Evolutionary conservation across 1,139 yeast genomes (phyloP).

Genomic region (Candida buenavistaensis): DNA sequence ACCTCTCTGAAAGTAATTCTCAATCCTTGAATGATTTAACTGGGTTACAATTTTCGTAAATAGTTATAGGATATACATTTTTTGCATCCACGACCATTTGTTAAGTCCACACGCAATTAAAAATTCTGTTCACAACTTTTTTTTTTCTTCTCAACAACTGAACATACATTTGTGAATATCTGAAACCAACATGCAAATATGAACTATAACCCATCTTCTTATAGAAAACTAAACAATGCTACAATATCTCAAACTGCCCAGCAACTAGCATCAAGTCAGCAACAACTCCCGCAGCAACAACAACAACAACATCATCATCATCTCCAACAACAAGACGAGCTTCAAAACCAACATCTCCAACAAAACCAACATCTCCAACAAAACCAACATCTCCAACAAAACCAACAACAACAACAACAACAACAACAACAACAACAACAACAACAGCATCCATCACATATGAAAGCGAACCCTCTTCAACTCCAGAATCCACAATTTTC

Average conservation of each 20-base stretch:
- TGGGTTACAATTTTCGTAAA: conserved; percentile 12
- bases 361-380: neutral
- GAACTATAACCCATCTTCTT: conserved; percentile 12
- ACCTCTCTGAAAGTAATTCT: conserved; percentile 5
- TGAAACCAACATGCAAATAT: conserved; percentile 3
- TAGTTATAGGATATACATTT: neutral
- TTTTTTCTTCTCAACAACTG: neutral
- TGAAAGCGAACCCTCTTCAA: conserved; percentile 1
- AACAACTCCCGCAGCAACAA: conserved; percentile 4
- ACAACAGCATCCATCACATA: conserved; percentile 5
- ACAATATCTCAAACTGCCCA: conserved; percentile 2
- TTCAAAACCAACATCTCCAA: neutral
- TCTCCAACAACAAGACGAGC: conserved; percentile 7
- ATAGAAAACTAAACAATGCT: conserved; percentile 10
- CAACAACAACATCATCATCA: conserved; percentile 9
- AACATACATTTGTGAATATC: neutral
- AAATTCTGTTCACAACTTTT: too few relatives aligned
- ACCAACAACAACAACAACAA: conserved; percentile 6
- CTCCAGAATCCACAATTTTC: conserved; percentile 3
- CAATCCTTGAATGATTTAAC: conserved; percentile 13
- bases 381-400: conserved; percentile 2
- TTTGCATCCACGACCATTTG: conserved; percentile 3
- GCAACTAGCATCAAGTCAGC: conserved; percentile 3
- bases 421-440: conserved; percentile 7
- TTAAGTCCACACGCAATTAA: too few relatives aligned